Conservation (phyloP, 345 rosid species). For the Linum tenue region DNA sequence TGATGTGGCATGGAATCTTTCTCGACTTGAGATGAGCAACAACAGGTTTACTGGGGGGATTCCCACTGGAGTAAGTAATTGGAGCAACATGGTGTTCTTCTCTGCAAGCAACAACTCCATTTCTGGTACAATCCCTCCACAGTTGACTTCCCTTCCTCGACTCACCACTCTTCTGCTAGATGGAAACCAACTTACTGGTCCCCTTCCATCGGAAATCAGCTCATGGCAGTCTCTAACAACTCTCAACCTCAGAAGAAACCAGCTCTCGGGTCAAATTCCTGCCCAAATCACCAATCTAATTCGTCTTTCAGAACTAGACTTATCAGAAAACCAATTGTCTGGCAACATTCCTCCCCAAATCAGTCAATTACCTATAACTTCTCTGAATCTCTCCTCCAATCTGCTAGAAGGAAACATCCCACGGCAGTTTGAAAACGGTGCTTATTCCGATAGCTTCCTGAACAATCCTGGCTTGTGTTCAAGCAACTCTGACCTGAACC, state of each 20-base stretch:
- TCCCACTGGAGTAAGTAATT: constrained; percentile 23
- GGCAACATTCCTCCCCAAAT: constrained; percentile 48
- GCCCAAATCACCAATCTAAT: constrained; percentile 26
- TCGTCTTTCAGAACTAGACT: constrained; percentile 26
- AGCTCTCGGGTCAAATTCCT: constrained; percentile 43
- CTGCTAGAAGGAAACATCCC: constrained; percentile 44
- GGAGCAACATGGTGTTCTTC: constrained; percentile 31
- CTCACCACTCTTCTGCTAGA: constrained; percentile 31
- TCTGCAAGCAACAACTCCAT: constrained; percentile 46
- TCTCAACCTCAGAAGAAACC: constrained; percentile 39
- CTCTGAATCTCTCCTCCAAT: constrained; percentile 52
- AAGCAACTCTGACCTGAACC: constrained; percentile 14
- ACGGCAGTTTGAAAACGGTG: constrained; percentile 28
- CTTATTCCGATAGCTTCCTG: constrained; percentile 34
- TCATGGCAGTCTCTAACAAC: constrained; percentile 34
- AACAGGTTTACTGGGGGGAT: constrained; percentile 43
- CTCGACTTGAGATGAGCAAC: constrained; percentile 29
- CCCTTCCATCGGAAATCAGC: constrained; percentile 33
- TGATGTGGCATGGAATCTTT: constrained; percentile 26
- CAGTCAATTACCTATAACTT: constrained; percentile 14
- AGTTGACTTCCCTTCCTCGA: constrained; percentile 31
- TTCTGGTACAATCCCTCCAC: constrained; percentile 36
- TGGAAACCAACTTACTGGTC: constrained; percentile 40
- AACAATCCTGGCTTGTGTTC: constrained; percentile 48
- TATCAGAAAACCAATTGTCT: constrained; percentile 41